Evolutionary conservation across 2,329 filamentous ascomycete species (phyloP), one percentile per base, ranked within the genome.

Genomic region (Juglanconis sp.): DNA sequence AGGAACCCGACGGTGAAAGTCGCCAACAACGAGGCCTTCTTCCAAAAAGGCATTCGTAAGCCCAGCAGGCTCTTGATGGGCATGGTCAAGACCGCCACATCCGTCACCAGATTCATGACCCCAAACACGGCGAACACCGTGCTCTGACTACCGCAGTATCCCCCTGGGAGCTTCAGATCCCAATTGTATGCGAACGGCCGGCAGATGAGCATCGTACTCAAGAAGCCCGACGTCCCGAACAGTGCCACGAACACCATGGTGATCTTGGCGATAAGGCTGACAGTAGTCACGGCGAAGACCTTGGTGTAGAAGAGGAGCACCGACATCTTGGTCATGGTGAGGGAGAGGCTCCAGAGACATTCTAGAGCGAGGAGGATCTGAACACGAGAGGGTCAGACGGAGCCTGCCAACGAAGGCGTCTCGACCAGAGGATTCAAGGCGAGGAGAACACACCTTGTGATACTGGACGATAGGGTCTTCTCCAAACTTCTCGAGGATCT

Each of bases 121-220:
- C 35, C 55, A 51, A 57, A 57, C 4, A 50, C 47, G 35, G 55
- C 46, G 9, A 57, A 57, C 47, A 57, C 13, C 8, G 46, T 46
- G 32, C 55, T 57, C 52, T 69, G 66, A 65, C 71, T 68, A 31
- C 70, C 71, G 57, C 70, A 76, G 5, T 66, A 62, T 13, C 74
- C 70, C 24, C 67, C 70, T 10, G 65, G 67, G 46, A 71, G 70
- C 15, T 64, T 60, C 35, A 63, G 69, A 57, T 75, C 64, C 73
- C 74, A 77, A 51, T 69, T 72, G 53, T 69, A 71, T 8, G 69
- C 67, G 35, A 77, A 66, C 2, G 74, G 75, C n/a, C 59, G 67
- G 63, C 74, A 77, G 53, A 76, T 72, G 42, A 76, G 65, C 60
- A 69, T 65, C 8, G 69, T 67, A 24, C 65, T 66, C 15, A 74